Conservation (phyloP, 2,329 filamentous ascomycete species). For the Colletotrichum cordylinicola region DNA sequence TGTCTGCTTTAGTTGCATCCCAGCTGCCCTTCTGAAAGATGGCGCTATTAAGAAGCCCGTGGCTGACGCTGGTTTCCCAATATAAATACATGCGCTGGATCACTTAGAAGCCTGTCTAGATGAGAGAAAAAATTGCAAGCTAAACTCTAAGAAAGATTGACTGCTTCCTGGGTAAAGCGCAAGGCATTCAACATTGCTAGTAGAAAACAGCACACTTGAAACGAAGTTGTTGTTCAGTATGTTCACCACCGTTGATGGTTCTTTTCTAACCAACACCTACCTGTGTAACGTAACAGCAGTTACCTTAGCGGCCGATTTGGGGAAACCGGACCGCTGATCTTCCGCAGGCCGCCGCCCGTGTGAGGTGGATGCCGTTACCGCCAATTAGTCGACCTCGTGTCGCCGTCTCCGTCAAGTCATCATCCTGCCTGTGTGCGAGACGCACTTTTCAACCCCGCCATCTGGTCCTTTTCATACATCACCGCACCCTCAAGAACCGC, state of each 20-base stretch:
- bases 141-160: background rate
- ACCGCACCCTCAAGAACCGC: background rate
- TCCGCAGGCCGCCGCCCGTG: slow-evolving; percentile 13
- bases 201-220: background rate
- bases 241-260: background rate
- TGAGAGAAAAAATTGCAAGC: background rate
- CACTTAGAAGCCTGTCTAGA: background rate
- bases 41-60: background rate
- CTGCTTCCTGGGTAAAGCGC: background rate
- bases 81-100: background rate
- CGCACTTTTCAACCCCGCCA: background rate
- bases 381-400: background rate
- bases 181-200: background rate
- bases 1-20: background rate
- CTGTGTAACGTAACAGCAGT: background rate
- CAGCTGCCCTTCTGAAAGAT: background rate
- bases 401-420: background rate
- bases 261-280: background rate
- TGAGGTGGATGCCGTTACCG: background rate
- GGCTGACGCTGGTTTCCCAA: background rate
- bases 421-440: background rate
- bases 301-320: background rate
- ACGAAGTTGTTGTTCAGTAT: background rate
- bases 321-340: slow-evolving; percentile 17
- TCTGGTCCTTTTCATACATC: background rate